These are phyloP conservation scores for Apiotrichum laibachii DNA, from an alignment of 1,284 basidiomycete genomes.

Conservation along the genomic window DNA sequence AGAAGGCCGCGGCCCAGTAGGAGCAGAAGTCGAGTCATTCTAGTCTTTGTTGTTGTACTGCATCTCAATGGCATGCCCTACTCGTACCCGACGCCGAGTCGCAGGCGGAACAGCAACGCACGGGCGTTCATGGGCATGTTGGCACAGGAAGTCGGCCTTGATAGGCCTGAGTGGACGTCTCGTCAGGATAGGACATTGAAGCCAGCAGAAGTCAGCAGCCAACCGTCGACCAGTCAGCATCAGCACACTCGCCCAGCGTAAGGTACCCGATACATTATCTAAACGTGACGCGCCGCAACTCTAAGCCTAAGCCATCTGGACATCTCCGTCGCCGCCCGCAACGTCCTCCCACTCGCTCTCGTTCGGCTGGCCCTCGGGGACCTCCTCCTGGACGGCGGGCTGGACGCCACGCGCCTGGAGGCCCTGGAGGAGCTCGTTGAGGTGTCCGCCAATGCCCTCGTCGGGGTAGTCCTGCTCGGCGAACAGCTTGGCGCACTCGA, in stretches of 20 bases:
- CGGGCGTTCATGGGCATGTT: too few relatives aligned
- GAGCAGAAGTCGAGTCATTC: neutral
- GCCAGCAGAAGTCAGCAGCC: too few relatives aligned
- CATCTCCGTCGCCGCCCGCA: slow-evolving; percentile 56
- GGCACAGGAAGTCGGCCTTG: too few relatives aligned
- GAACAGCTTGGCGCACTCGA: slow-evolving; percentile 76
- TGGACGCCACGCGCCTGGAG: slow-evolving; percentile 68
- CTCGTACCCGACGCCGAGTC: neutral
- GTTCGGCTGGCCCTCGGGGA: slow-evolving; percentile 32
- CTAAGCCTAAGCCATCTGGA: slow-evolving; percentile 59
- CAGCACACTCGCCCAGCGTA: neutral
- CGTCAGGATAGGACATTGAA: too few relatives aligned
- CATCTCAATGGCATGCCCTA: slow-evolving; percentile 7
- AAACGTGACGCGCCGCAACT: neutral
- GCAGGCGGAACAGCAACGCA: too few relatives aligned
- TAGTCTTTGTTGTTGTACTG: slow-evolving; percentile 9
- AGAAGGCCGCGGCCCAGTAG: neutral
- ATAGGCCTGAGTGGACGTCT: too few relatives aligned
- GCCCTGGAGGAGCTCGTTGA: slow-evolving; percentile 67
- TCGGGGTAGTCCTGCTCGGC: slow-evolving; percentile 70
- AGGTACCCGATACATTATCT: slow-evolving; percentile 2
- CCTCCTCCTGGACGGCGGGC: slow-evolving; percentile 59
- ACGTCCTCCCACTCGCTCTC: slow-evolving; percentile 55
- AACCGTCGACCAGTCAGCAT: too few relatives aligned
- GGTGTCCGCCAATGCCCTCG: slow-evolving; percentile 72